phyloP scores from a whole-genome alignment of 192 early-diverging fungal species.

The Backusella morwellensis region DNA sequence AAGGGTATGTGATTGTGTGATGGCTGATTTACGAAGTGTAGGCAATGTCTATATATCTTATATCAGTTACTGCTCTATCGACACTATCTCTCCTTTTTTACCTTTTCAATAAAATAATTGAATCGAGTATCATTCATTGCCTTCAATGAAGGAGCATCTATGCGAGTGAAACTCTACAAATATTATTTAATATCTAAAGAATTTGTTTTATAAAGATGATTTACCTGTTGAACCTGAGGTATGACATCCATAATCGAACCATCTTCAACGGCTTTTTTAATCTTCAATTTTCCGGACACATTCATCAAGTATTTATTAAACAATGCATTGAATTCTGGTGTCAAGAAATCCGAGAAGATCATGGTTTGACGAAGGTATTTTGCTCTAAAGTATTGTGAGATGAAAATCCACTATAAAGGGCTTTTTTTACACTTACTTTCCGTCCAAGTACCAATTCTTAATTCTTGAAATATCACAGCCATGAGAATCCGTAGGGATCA shows the following conservation, averaged over 20 bases:
- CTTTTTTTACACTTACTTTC: conserved; percentile 38
- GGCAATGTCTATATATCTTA: conserved; percentile 51
- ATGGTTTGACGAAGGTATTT: conserved; percentile 90
- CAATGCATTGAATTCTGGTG: conserved; percentile 90
- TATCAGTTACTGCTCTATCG: too few relatives aligned
- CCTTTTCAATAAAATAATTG: conserved; percentile 76
- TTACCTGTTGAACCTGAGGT: conserved; percentile 72
- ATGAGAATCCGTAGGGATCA: conserved; percentile 87
- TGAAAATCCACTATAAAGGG: too few relatives aligned
- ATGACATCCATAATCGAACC: conserved; percentile 82
- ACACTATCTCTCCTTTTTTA: conserved; percentile 11
- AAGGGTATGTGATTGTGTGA: conserved; percentile 61
- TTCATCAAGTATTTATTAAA: conserved; percentile 68
- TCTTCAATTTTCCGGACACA: conserved; percentile 71
- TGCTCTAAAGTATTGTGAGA: conserved; percentile 38
- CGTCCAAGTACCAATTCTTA: conserved; percentile 84
- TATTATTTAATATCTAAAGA: too few relatives aligned
- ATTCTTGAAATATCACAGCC: conserved; percentile 96
- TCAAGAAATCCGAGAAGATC: conserved; percentile 74
- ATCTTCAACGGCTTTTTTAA: conserved; percentile 51
- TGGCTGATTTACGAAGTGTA: conserved; percentile 49
- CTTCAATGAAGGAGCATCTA: conserved; percentile 56
- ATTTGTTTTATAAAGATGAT: too few relatives aligned
- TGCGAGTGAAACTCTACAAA: conserved; percentile 67
- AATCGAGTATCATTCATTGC: conserved; percentile 81